Conservation (phyloP, 768 basidiomycete genomes). For the Phylloporus rhodoxanthus region DNA sequence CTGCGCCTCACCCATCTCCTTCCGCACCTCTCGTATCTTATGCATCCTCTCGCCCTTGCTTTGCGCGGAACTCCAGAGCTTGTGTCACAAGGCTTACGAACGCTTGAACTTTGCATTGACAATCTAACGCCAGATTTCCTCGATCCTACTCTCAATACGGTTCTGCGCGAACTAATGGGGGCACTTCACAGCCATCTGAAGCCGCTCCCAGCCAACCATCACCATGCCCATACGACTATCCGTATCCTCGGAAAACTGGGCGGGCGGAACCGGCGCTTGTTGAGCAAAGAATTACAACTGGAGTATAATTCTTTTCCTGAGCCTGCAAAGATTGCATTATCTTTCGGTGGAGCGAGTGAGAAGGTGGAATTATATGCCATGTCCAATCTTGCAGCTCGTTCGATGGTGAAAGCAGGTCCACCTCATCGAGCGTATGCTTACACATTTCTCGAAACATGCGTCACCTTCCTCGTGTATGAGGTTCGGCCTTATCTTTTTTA, state of each 20-base stretch:
- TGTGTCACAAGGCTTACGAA: conserved; percentile 91
- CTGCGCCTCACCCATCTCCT: conserved; percentile 91
- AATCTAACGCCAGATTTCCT: conserved; percentile 97
- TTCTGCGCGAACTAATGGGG: conserved; percentile 90
- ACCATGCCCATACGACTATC: conserved; percentile 89
- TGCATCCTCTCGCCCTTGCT: conserved; percentile 93
- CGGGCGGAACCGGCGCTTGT: conserved; percentile 82
- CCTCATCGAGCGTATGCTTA: conserved; percentile 52
- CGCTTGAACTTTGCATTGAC: conserved; percentile 97
- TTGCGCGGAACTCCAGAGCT: conserved; percentile 83
- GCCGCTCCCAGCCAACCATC: conserved; percentile 83
- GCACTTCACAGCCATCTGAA: conserved; percentile 88
- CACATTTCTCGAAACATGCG: conserved; percentile 62
- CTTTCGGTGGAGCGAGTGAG: conserved; percentile 63
- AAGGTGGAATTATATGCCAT: conserved; percentile 64
- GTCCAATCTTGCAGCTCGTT: conserved; percentile 57
- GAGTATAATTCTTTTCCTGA: conserved; percentile 66
- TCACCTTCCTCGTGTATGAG: conserved; percentile 69
- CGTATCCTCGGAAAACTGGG: conserved; percentile 96
- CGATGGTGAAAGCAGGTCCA: conserved; percentile 45
- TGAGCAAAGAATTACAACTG: conserved; percentile 74
- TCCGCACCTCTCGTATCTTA: conserved; percentile 90
- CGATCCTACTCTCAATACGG: conserved; percentile 90
- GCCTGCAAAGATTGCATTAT: conserved; percentile 62
- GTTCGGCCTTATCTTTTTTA: conserved; percentile 36